Conservation (phyloP, 176 grass and related monocot species). For the Zea luxurians region DNA sequence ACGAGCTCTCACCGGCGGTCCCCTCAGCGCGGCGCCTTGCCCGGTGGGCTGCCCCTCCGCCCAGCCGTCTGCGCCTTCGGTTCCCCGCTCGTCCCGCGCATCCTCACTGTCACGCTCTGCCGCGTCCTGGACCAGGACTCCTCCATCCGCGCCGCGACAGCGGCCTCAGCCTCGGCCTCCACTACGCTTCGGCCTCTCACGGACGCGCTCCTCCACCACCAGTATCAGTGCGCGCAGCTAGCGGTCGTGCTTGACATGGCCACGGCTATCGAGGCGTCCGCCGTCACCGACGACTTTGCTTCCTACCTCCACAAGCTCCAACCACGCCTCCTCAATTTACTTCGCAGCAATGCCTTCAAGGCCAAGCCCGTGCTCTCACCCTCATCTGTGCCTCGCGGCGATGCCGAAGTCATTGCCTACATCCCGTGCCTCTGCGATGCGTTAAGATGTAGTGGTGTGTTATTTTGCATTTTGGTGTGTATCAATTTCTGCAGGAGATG, state of each 20-base stretch:
- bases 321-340: constrained; percentile 78
- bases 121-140: constrained; percentile 89
- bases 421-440: constrained; percentile 70
- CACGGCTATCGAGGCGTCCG: constrained; percentile 66
- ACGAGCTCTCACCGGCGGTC: too few species aligned
- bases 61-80: too few species aligned
- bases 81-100: constrained; percentile 82
- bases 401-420: constrained; percentile 46
- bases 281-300: constrained; percentile 50
- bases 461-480: too few species aligned
- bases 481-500: too few species aligned
- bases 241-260: constrained; percentile 69
- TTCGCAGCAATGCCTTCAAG: constrained; percentile 96
- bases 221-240: constrained; percentile 87
- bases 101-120: constrained; percentile 70
- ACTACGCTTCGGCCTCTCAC: constrained; percentile 53
- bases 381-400: constrained; percentile 60
- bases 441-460: too few species aligned
- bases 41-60: too few species aligned
- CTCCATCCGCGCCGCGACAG: constrained; percentile 87
- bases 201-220: constrained; percentile 92
- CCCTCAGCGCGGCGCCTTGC: too few species aligned
- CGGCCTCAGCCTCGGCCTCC: constrained; percentile 26
- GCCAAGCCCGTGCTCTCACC: constrained; percentile 73
- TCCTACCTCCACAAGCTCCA: constrained; percentile 68